Base-by-base conservation (phyloP, 371 early-diverging fungal species). In the Mortierella sp. region DNA sequence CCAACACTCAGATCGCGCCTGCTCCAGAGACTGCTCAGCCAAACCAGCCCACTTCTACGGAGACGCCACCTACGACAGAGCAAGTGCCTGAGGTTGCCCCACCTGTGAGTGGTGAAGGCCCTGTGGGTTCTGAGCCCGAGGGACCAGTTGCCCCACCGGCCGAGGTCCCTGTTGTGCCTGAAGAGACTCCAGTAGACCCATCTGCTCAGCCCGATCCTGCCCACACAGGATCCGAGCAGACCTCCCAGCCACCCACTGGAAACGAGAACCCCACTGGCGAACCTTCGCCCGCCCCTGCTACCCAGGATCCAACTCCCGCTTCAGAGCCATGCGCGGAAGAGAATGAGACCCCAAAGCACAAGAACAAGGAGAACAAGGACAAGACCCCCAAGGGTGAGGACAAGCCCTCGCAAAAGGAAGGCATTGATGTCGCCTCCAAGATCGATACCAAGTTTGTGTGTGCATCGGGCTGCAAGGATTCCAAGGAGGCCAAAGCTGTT, bases 361-460 rank as follows among this genome's bases (percentile, higher is more conserved):
- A 7, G 18, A 21, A 62, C 52, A 52, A 19, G 21, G 23, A 53
- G 14, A 45, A 14, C 9, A 47, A 48, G 18, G 26, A n/a, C n/a
- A n/a, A n/a, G n/a, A n/a, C n/a, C n/a, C n/a, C n/a, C n/a, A n/a
- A n/a, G n/a, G n/a, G n/a, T n/a, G n/a, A 23, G 18, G 58, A 18
- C 56, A 48, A 59, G 59, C 57, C 53, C 26, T 19, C 3, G 19
- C 11, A 12, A 3, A 16, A 68, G 59, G 45, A 11, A 4, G 65
- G 68, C n/a, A 68, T 65, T 46, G 45, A 67, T 47, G 60, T 64
- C 18, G 51, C 62, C 2, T 26, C 60, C 16, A 44, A 25, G 14
- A 50, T 68, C 21, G 71, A 58, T 50, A 18, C 63, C 66, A 77
- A 69, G 51, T 72, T 58, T 59, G 70, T 72, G 60, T 72, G 79